Evolutionary conservation across 495 filamentous ascomycete species (phyloP), one percentile per base, ranked within the genome.

Genomic region (Xylaria telfairii): DNA sequence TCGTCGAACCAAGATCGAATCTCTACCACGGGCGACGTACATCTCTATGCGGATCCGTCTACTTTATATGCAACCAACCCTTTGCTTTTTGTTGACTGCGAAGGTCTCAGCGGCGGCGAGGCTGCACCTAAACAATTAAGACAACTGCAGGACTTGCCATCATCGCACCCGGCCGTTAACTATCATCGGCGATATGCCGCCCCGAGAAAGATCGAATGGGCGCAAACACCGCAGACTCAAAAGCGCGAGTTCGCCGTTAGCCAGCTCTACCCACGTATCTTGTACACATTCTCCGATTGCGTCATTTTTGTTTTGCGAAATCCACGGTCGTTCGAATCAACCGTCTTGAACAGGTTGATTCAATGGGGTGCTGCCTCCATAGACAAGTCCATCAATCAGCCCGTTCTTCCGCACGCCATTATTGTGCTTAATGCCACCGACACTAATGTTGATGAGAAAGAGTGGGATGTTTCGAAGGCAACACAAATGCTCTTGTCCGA

Each of bases 11-110:
- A 81, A 54, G 81, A 86, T 32, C 79, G 82, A 39, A 71, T 83
- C n/a, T 86, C 89, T 0, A 90, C 88, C 6, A 89, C 88, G 6
- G 89, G 82, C 13, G 87, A 90, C 73, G 89, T 91, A 28, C 89
- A 92, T 77, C 80, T 91, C 15, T 92, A 91, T 65, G 76, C 83
- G 0, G 89, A 92, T 74, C 88, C 88, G 0, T 78, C 78, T 21
- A 88, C 85, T 0, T 81, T 83, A 42, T 73, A 75, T 13, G 74
- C 77, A 17, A 61, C 75, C n/a, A 54, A 64, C 7, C 87, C 87
- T 1, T 78, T 89, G 3, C 80, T 90, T 0, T 87, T 85, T 65
- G 88, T 87, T 44, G 88, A 90, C 68, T 89, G 86, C 62, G 88
- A 90, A 73, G 86, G 87, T 2, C 78, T 87, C 19, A 81, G 82